Percentiles rank a stretch among this genome's conserved stretches.
These are phyloP conservation scores for Dalbergia cochinchinensis DNA, from an alignment of 306 rosid species.

Conservation along the genomic window DNA sequence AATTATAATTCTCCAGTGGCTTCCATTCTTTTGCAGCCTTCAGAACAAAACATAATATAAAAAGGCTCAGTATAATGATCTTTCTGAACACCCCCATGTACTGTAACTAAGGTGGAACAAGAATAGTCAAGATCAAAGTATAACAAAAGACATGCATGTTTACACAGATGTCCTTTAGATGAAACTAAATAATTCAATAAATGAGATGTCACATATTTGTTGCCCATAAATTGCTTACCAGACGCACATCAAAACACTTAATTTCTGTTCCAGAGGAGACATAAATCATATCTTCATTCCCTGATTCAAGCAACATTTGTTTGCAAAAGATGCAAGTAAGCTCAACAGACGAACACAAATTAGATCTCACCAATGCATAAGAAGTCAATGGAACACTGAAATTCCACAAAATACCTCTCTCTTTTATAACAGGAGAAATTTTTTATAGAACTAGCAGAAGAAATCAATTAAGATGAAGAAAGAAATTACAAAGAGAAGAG, in stretches of 20 bases:
- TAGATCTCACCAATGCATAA: constrained; percentile 6
- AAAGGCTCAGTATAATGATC: constrained; percentile 41
- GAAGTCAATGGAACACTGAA: background rate
- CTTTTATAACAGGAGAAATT: background rate
- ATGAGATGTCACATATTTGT: background rate
- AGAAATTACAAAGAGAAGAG: background rate
- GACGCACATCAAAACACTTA: constrained; percentile 81
- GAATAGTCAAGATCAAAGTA: background rate
- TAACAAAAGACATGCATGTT: background rate
- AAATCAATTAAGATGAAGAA: constrained; percentile 20
- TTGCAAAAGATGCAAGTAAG: constrained; percentile 32
- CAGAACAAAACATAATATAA: constrained; percentile 47
- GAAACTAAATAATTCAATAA: constrained; percentile 23
- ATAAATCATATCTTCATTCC: constrained; percentile 78
- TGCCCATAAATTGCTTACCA: constrained; percentile 65
- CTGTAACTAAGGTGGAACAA: constrained; percentile 23
- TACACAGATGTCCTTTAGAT: constrained; percentile 27
- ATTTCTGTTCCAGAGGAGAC: constrained; percentile 86
- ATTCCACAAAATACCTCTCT: background rate
- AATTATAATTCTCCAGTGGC: constrained; percentile 72
- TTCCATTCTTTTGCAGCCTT: constrained; percentile 69
- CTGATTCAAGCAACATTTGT: constrained; percentile 61
- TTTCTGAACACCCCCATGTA: constrained; percentile 20
- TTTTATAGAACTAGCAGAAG: background rate
- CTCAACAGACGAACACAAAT: constrained; percentile 4